Conservation (phyloP, 2,329 filamentous ascomycete species). For the Fusarium falciforme region DNA sequence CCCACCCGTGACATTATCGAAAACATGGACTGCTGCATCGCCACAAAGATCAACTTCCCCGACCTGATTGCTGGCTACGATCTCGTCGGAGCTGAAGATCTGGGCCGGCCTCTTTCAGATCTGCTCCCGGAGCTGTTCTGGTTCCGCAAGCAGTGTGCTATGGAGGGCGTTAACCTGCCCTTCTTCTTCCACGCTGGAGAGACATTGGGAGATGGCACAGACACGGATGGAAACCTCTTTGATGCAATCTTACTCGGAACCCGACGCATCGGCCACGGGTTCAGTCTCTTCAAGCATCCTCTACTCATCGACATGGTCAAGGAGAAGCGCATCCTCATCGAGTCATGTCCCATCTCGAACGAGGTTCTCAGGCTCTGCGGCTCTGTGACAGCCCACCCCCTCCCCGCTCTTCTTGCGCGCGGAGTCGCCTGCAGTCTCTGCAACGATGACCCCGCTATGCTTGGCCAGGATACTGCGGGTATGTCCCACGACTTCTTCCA, state of each 20-base stretch:
- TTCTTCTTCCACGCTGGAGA: conserved; percentile 98
- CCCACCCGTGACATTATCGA: conserved; percentile 76
- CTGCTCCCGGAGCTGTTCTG: conserved; percentile 89
- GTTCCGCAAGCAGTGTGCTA: conserved; percentile 87
- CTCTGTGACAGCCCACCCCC: conserved; percentile 80
- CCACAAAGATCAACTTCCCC: conserved; percentile 82
- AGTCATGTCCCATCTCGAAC: conserved; percentile 92
- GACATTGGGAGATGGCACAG: conserved; percentile 79
- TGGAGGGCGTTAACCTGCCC: conserved; percentile 83
- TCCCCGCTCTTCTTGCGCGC: conserved; percentile 85
- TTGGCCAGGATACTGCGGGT: conserved; percentile 84
- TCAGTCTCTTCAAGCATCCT: conserved; percentile 91
- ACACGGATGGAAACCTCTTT: conserved; percentile 84
- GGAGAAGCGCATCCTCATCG: conserved; percentile 86
- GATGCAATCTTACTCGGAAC: conserved; percentile 90
- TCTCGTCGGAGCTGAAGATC: conserved; percentile 88
- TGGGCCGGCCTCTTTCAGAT: conserved; percentile 79
- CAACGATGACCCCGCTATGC: conserved; percentile 91
- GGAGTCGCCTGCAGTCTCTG: conserved; percentile 86
- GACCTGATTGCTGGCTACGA: conserved; percentile 89
- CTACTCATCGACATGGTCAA: conserved; percentile 89
- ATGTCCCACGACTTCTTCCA: conserved; percentile 97
- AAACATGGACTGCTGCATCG: conserved; percentile 89
- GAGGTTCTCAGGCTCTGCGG: conserved; percentile 84
- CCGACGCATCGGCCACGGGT: conserved; percentile 88